Evolutionary conservation across 345 rosid species (phyloP), one percentile per base, ranked within the genome.

Genomic region (Hevea brasiliensis): DNA sequence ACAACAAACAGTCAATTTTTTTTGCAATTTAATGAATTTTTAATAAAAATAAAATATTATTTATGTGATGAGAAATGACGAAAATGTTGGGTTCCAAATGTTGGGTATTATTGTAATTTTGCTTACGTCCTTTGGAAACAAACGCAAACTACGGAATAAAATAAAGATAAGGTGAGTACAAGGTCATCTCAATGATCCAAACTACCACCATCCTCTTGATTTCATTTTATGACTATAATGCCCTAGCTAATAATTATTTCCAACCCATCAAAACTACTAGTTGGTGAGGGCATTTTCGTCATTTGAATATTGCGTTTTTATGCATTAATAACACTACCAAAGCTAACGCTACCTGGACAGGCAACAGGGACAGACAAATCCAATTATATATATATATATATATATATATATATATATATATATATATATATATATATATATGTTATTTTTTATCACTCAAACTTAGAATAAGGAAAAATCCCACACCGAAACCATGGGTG

Each of bases 181-280:
- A 73, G 67, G 88, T 84, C 89, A 80, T 82, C 77, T 88, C 89
- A 84, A 81, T 80, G 85, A 84, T 78, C 88, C 82, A 80, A 88
- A 81, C 85, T 72, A 70, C 85, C 85, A 81, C 85, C 85, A 80
- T 78, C 86, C 77, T 73, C 59, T 67, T 17, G 62, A 59, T 56
- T 61, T 50, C 21, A 21, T 71, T 0, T 29, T 64, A 74, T 69
- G 70, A 74, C 83, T 62, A 70, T 61, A 74, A 27, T 78, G 58
- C 81, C 85, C 88, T 56, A 24, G 7, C 59, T n/a, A 35, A 76
- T 71, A 14, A 77, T 73, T 63, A 7, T 65, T 72, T 45, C 18
- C 3, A 12, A 67, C 47, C 17, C 15, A 48, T 5, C 53, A 70
- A 14, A 18, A 3, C 8, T 17, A 58, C 42, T 41, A 64, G 80